Base-by-base conservation (phyloP, 2,329 filamentous ascomycete species). In the Ceratocystis smalleyi region DNA sequence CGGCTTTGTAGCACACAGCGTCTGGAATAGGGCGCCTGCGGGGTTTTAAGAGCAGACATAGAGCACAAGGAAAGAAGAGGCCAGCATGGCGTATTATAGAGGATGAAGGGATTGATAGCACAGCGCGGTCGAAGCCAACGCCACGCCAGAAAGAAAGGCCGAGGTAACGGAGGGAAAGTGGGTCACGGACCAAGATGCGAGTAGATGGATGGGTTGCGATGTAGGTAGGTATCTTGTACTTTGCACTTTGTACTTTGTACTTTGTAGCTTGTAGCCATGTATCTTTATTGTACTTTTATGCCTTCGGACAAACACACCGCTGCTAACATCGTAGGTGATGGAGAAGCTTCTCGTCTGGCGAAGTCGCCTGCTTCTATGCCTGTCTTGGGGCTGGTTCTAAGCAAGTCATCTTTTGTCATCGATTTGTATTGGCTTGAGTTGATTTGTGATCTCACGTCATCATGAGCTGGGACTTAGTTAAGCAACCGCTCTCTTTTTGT, bases 141-240 rank as follows among this genome's bases (percentile, higher is more conserved):
- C 47, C 7, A 22, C n/a, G 47, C 47, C 22, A 51, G 32, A n/a
- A 57, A 57, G 54, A 57, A 57, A 57, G 54, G 54, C 54, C 54
- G 54, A 57, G 22, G 54, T 57, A 57, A 24, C 54, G 27, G 54
- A 57, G 54, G 7, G 54, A 57, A 57, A 57, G 54, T 57, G 27
- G 54, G 27, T 7, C 54, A 57, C 54, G 54, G 54, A 35, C 54
- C 54, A 57, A 30, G 35, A 40, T 40, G 54, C 4, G 54, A 30
- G 32, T 57, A 17, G 19, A 54, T 54, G 49, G 8, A 47, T 47
- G 43, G 43, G 7, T 12, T 40, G 35, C 12, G 35, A 47, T 47
- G 43, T 47, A 47, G 12, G 35, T 15, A 40, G 35, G 35, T 40
- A 40, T 15, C 35, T 40, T 40, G 35, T 40, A 40, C 35, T 15